phyloP scores from a whole-genome alignment of 306 rosid genomes.

The Medicago ruthenica region DNA sequence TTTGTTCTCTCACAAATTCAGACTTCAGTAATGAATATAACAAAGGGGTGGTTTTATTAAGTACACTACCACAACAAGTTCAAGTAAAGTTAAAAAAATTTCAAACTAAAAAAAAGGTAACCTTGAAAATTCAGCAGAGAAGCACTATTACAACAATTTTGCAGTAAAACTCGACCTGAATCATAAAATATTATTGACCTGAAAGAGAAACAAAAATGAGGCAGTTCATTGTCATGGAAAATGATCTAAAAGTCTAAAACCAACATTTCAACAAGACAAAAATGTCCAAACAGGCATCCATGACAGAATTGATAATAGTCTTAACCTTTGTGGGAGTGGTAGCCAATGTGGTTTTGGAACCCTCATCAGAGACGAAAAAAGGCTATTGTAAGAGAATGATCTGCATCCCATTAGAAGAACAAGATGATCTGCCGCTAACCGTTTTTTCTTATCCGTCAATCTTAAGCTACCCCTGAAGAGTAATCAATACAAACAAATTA shows the following conservation, averaged over 20 bases:
- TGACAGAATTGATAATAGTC: slow-evolving; percentile 21
- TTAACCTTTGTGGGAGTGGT: slow-evolving; percentile 53
- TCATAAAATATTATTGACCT: slow-evolving; percentile 45
- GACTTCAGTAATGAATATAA: slow-evolving; percentile 37
- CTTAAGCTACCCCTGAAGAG: neutral
- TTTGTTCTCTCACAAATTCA: slow-evolving; percentile 39
- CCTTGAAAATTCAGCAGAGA: slow-evolving; percentile 62
- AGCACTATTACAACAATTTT: slow-evolving; percentile 30
- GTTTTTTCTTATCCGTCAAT: neutral
- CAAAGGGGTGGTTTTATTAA: slow-evolving; percentile 5
- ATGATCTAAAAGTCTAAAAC: slow-evolving; percentile 14
- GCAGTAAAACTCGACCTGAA: slow-evolving; percentile 38
- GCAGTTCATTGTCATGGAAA: slow-evolving; percentile 18
- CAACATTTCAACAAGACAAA: slow-evolving; percentile 8
- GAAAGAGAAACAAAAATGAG: slow-evolving; percentile 41
- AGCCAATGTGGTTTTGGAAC: slow-evolving; percentile 41
- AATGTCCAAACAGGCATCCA: slow-evolving; percentile 11
- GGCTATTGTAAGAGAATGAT: slow-evolving; percentile 45
- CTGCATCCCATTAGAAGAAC: slow-evolving; percentile 52
- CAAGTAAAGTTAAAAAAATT: neutral
- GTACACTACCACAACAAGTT: slow-evolving; percentile 15
- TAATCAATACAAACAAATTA: neutral
- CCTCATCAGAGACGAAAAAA: slow-evolving; percentile 43
- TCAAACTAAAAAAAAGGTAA: slow-evolving; percentile 23
- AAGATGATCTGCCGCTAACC: slow-evolving; percentile 6